phyloP scores from a whole-genome alignment of 2,329 filamentous ascomycete species.

The Aureobasidium uvarum region DNA sequence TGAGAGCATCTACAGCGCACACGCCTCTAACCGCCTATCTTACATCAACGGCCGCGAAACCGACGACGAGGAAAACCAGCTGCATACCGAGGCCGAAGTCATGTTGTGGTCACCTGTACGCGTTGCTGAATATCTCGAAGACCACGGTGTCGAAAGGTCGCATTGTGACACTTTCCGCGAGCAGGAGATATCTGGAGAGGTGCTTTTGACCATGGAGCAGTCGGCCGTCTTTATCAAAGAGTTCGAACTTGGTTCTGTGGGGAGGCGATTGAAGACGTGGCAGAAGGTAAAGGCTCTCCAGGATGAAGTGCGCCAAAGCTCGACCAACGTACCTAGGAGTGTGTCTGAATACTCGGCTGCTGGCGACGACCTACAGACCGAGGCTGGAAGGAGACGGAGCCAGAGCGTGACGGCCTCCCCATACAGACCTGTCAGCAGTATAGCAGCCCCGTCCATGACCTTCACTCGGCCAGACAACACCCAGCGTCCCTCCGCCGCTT shows the following conservation, averaged over 20 bases:
- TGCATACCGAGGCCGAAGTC: conserved; percentile 72
- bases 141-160: conserved; percentile 76
- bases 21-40: conserved; percentile 69
- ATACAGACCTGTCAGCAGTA: conserved; percentile 13
- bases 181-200: conserved; percentile 93
- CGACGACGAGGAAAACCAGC: conserved; percentile 79
- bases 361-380: conserved; percentile 38
- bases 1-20: conserved; percentile 74
- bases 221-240: conserved; percentile 93
- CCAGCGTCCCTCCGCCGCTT: conserved; percentile 39
- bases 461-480: conserved; percentile 37
- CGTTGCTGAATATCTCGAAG: conserved; percentile 86
- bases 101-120: conserved; percentile 74
- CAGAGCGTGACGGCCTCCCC: conserved; percentile 32
- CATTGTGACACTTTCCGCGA: conserved; percentile 95
- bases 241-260: conserved; percentile 89
- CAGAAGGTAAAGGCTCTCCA: conserved; percentile 92
- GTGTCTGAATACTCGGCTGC: conserved; percentile 45
- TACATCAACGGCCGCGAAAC: conserved; percentile 95
- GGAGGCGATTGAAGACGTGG: conserved; percentile 87
- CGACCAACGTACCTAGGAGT: conserved; percentile 44
- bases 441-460: conserved; percentile 25
- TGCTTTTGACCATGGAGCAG: conserved; percentile 91
- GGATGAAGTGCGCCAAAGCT: conserved; percentile 70
- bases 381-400: conserved; percentile 48